phyloP scores from a whole-genome alignment of 2,329 filamentous ascomycete species.

The Fusarium xylarioides region DNA sequence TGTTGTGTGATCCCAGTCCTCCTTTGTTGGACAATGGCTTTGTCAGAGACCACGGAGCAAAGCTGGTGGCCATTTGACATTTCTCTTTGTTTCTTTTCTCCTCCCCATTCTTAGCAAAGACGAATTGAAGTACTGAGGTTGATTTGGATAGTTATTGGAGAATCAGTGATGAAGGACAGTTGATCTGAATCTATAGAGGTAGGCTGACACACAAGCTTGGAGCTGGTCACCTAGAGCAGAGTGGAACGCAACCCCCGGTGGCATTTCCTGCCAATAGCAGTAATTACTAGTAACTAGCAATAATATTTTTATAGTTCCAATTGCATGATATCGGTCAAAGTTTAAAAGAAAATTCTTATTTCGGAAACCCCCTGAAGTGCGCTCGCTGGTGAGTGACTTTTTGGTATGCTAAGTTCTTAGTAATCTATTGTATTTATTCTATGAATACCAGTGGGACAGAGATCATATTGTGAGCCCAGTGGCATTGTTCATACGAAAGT shows the following conservation, averaged over 20 bases:
- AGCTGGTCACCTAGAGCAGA: background rate
- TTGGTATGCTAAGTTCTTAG: background rate
- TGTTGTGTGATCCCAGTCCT: background rate
- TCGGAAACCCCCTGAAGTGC: background rate
- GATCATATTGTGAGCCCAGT: accelerated
- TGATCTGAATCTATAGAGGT: background rate
- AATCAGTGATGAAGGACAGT: background rate
- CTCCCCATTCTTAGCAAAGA: background rate
- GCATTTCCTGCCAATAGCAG: accelerated
- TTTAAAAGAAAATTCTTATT: background rate
- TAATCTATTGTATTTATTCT: background rate
- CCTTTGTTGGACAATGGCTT: background rate
- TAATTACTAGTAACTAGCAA: background rate
- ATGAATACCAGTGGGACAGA: too few species aligned
- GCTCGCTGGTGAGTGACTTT: background rate
- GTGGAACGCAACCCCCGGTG: accelerated
- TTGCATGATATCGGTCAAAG: too few species aligned
- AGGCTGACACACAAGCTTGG: background rate
- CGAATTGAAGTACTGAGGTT: background rate
- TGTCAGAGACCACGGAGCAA: background rate
- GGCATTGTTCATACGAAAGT: background rate
- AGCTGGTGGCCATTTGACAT: background rate
- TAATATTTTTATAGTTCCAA: too few species aligned
- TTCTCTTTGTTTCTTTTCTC: background rate
- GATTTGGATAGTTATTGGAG: accelerated